Conservation (phyloP, 345 rosid species). For the Schrenkiella parvula region DNA sequence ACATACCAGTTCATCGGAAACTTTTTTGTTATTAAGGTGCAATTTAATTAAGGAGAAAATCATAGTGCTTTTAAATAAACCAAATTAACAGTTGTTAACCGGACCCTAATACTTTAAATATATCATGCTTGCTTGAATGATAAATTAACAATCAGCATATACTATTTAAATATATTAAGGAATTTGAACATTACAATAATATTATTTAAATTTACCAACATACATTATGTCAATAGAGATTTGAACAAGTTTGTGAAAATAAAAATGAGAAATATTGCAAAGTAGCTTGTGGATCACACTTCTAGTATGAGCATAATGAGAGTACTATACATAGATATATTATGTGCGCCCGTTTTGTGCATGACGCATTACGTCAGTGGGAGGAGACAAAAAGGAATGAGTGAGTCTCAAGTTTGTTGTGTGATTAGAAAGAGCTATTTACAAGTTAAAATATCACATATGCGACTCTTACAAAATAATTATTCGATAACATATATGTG, state of each 20-base stretch:
- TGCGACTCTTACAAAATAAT: background rate
- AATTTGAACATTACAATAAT: background rate
- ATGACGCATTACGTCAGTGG: slow-evolving; percentile 29
- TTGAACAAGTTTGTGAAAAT: background rate
- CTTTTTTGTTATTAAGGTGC: background rate
- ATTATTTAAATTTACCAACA: background rate
- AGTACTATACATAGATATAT: slow-evolving; percentile 15
- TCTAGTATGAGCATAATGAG: slow-evolving; percentile 21
- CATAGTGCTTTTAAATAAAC: background rate
- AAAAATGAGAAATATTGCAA: slow-evolving; percentile 7
- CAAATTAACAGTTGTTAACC: background rate
- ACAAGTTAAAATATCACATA: background rate
- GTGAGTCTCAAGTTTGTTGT: slow-evolving; percentile 30
- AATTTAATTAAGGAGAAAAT: background rate
- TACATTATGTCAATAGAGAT: background rate
- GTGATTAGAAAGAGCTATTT: slow-evolving; percentile 9
- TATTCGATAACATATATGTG: background rate
- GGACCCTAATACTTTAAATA: background rate
- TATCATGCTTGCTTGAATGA: background rate
- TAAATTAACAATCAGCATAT: too few relatives aligned
- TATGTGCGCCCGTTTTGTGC: slow-evolving; percentile 7
- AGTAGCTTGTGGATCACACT: slow-evolving; percentile 27
- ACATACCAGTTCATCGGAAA: background rate
- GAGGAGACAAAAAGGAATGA: slow-evolving; percentile 27
- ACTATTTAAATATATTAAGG: background rate